Conservation (phyloP, 1,284 basidiomycete species). For the Puccinia novopanici region DNA sequence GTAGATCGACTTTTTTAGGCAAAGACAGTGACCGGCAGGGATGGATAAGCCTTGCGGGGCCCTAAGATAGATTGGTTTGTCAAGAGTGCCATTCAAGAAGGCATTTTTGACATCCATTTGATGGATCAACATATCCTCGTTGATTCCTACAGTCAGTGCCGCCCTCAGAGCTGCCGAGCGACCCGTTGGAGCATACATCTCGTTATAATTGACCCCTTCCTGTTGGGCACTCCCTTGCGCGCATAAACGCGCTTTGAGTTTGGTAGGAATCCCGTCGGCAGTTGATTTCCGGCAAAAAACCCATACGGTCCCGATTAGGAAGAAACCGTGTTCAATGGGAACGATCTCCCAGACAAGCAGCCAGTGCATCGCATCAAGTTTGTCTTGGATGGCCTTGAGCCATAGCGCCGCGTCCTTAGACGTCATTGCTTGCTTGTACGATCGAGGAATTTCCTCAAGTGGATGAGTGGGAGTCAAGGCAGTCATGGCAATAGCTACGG, state of each 20-base stretch:
- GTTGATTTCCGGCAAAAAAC: conserved; percentile 60
- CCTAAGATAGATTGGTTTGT: conserved; percentile 61
- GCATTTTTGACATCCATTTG: conserved; percentile 62
- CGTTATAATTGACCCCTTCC: conserved; percentile 61
- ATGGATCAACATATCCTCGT: conserved; percentile 58
- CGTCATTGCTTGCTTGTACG: background rate
- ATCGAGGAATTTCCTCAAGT: background rate
- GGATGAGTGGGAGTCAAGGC: background rate
- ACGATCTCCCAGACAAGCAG: background rate
- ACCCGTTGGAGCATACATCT: conserved; percentile 62
- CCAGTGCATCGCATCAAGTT: background rate
- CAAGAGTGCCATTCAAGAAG: conserved; percentile 62
- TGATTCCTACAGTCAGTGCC: conserved; percentile 60
- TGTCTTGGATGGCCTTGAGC: background rate
- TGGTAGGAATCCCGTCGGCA: conserved; percentile 56
- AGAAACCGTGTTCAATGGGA: background rate
- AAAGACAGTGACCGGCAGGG: background rate
- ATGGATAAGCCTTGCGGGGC: conserved; percentile 56
- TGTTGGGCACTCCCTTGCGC: conserved; percentile 63
- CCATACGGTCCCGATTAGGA: conserved; percentile 59
- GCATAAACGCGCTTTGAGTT: conserved; percentile 61
- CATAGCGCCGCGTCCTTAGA: background rate
- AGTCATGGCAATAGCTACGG: background rate
- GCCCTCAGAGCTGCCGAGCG: conserved; percentile 58
- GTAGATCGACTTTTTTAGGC: background rate